Base-by-base conservation (phyloP, 768 basidiomycete species). In the Daedaleopsis sinensis region DNA sequence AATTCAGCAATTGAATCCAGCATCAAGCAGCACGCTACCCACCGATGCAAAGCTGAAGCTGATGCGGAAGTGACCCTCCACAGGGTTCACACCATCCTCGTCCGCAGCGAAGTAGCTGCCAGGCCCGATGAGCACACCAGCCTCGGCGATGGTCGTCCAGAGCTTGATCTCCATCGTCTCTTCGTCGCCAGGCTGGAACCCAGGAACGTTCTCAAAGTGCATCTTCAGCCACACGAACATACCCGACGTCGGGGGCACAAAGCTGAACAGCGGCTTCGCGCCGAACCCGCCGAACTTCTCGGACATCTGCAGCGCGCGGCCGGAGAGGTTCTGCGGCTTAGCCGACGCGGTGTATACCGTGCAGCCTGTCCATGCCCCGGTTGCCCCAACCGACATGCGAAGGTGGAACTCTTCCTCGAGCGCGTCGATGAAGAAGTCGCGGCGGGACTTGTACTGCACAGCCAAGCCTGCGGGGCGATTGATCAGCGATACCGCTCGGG, bases 171-270 rank as follows among this genome's bases (percentile, higher is more conserved):
- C 87, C 27, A 84, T 72, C 1, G 76, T 71, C 54, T 82, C 75
- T 60, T 76, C 70, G 42, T 76, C 74, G 44, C 19, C 73, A 66
- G 18, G 67, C 58, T 57, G 52, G 65, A 68, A 81, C 77, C 42
- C 77, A 71, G 3, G 85, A 83, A 68, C 87, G 83, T 55, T 79
- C 72, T 83, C 79, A 43, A 93, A 79, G 74, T 91, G 81, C 27
- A 93, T 68, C 65, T 80, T 80, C 43, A 93, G 67, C 87, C 87
- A 90, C 36, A 88, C 64, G 73, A 92, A 94, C 93, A 94, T 95
- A 9, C 93, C 93, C n/a, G 88, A 81, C 1, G 82, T 82, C 0
- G 92, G 91, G 13, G 91, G 88, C 1, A 90, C 82, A 69, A 93
- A 88, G 50, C 84, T 86, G 64, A 93, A 82, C 61, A 88, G 68